phyloP scores from a whole-genome alignment of 2,329 filamentous ascomycete genomes.

The Reticulascus tulasneorum region DNA sequence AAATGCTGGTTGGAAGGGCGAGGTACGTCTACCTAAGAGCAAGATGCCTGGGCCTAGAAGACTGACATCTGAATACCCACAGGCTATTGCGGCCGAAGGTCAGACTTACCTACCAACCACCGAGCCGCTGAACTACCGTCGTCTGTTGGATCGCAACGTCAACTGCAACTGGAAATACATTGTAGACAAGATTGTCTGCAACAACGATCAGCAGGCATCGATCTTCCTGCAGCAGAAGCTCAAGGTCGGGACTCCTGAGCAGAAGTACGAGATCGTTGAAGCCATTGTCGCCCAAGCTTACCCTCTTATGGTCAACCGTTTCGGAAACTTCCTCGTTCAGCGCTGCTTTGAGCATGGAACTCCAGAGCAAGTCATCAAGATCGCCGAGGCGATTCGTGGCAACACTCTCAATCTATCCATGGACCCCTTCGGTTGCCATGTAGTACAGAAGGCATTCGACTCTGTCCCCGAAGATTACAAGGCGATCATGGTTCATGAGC shows the following conservation, averaged over 20 bases:
- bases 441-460: conserved; percentile 98
- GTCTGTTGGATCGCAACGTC: conserved; percentile 89
- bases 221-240: conserved; percentile 99
- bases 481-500: conserved; percentile 96
- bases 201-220: conserved; percentile 97
- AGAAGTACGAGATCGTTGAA: conserved; percentile 96
- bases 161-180: conserved; percentile 99
- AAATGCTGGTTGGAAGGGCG: conserved; percentile 49
- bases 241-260: conserved; percentile 89
- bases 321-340: conserved; percentile 97
- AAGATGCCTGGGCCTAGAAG: neutral
- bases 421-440: conserved; percentile 98
- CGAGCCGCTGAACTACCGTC: conserved; percentile 94
- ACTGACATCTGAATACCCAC: conserved; percentile 11
- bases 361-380: conserved; percentile 88
- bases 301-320: conserved; percentile 94
- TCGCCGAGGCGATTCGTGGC: conserved; percentile 89
- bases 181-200: conserved; percentile 98
- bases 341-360: conserved; percentile 98
- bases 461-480: conserved; percentile 97
- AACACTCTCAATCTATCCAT: conserved; percentile 93
- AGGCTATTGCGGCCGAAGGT: conserved; percentile 50
- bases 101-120: conserved; percentile 81
- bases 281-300: conserved; percentile 94
- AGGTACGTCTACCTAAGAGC: conserved; percentile 35